phyloP scores from a whole-genome alignment of 2,329 filamentous ascomycete genomes.

The Neophaeococcomyces aloes region DNA sequence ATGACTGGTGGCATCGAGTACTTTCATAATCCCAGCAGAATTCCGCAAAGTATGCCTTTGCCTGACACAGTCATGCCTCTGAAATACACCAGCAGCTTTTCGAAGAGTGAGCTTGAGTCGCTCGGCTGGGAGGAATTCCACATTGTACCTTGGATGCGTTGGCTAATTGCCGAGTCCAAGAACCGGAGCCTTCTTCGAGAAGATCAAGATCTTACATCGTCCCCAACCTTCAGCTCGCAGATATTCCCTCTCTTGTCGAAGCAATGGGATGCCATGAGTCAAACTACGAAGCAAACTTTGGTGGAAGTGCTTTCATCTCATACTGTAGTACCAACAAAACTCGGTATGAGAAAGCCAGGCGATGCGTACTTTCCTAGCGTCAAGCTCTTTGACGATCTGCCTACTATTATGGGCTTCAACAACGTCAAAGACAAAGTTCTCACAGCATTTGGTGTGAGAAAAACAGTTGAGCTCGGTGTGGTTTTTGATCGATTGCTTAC shows the following conservation, averaged over 20 bases:
- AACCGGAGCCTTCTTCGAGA: slow-evolving; percentile 46
- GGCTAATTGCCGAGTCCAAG: slow-evolving; percentile 58
- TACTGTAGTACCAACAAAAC: slow-evolving; percentile 77
- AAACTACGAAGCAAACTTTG: slow-evolving; percentile 55
- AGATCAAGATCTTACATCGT: slow-evolving; percentile 60
- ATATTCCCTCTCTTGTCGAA: slow-evolving; percentile 75
- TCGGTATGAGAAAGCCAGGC: slow-evolving; percentile 73
- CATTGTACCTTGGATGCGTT: slow-evolving; percentile 74
- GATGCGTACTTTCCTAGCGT: slow-evolving; percentile 93
- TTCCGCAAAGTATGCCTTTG: slow-evolving; percentile 69
- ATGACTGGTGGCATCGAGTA: slow-evolving; percentile 63
- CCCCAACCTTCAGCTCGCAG: slow-evolving; percentile 62
- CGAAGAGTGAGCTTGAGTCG: slow-evolving; percentile 57
- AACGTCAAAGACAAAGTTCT: slow-evolving; percentile 87
- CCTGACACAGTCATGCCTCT: slow-evolving; percentile 76
- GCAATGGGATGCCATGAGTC: slow-evolving; percentile 72
- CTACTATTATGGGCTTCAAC: slow-evolving; percentile 63
- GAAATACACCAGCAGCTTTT: slow-evolving; percentile 64
- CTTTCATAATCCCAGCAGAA: slow-evolving; percentile 66
- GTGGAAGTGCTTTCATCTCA: slow-evolving; percentile 54
- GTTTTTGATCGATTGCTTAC: slow-evolving; percentile 79
- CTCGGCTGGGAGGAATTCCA: slow-evolving; percentile 81
- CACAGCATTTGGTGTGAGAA: slow-evolving; percentile 71
- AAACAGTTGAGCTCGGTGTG: slow-evolving; percentile 87
- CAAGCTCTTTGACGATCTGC: slow-evolving; percentile 87